phyloP scores from a whole-genome alignment of 257 asterid species.

The Forsythia suspensa region DNA sequence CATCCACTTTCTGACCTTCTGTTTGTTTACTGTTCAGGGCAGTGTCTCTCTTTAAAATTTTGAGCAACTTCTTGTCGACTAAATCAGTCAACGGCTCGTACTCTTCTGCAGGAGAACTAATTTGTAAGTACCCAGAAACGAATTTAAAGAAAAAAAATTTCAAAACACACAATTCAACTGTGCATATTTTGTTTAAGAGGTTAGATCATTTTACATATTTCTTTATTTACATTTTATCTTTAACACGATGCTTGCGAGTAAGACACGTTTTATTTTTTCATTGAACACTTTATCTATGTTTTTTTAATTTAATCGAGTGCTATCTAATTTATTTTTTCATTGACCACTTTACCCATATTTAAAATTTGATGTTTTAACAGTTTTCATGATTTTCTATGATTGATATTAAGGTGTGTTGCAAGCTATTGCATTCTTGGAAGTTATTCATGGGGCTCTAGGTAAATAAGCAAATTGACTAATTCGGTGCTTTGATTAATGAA shows the following conservation, averaged over 20 bases:
- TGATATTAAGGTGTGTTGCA: slow-evolving; percentile 73
- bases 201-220: too few species aligned
- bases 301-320: too few species aligned
- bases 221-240: too few species aligned
- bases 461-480: slow-evolving; percentile 10
- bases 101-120: slow-evolving; percentile 65
- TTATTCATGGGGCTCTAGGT: slow-evolving; percentile 90
- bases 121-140: slow-evolving; percentile 44
- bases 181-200: background rate
- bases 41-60: slow-evolving; percentile 51
- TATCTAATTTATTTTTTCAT: too few species aligned
- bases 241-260: too few species aligned
- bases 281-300: too few species aligned
- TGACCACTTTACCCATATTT: too few species aligned
- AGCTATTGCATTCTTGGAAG: slow-evolving; percentile 85
- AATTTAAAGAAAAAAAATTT: too few species aligned
- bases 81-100: slow-evolving; percentile 56
- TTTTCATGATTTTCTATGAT: slow-evolving; percentile 5
- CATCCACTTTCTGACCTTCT: background rate
- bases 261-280: too few species aligned
- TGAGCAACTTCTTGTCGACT: slow-evolving; percentile 45
- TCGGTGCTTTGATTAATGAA: slow-evolving; percentile 3
- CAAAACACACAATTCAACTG: background rate
- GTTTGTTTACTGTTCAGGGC: slow-evolving; percentile 47
- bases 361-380: background rate